Evolutionary conservation across 2,329 filamentous ascomycete species (phyloP).

Genomic region (Stemphylium vesicarium): DNA sequence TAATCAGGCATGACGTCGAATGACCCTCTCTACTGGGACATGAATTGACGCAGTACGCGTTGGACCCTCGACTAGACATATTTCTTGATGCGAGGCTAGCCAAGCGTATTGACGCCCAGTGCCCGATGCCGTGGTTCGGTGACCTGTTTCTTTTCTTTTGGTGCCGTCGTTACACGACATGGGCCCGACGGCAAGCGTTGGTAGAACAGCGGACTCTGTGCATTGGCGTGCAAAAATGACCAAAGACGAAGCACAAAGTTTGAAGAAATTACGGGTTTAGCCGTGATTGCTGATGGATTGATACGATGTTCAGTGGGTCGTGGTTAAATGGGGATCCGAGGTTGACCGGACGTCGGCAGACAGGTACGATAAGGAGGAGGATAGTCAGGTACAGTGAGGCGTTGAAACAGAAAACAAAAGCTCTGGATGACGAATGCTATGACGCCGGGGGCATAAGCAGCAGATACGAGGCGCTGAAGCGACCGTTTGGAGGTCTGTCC

Average conservation of each 20-base stretch:
- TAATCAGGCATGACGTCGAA: too few species aligned
- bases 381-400: not conserved
- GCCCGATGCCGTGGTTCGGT: not conserved
- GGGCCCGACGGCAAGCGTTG: not conserved
- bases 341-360: too few species aligned
- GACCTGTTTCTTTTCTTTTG: not conserved
- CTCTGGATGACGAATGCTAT: slow-evolving; percentile 1
- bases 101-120: not conserved
- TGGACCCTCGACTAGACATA: too few species aligned
- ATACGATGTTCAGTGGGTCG: not conserved
- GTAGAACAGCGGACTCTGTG: not conserved
- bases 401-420: slow-evolving; percentile 3
- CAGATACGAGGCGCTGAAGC: slow-evolving; percentile 5
- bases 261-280: not conserved
- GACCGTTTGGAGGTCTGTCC: slow-evolving; percentile 11
- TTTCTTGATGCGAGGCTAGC: too few species aligned
- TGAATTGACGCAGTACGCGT: too few species aligned
- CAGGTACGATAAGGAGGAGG: not conserved
- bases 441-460: not conserved
- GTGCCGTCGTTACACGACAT: not conserved
- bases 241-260: not conserved
- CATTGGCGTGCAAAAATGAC: not conserved
- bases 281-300: not conserved
- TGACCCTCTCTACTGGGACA: too few species aligned
- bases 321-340: slow-evolving; percentile 5